These are phyloP conservation scores for Articulospora tetracladia DNA, from an alignment of 495 filamentous ascomycete genomes.

Conservation along the genomic window DNA sequence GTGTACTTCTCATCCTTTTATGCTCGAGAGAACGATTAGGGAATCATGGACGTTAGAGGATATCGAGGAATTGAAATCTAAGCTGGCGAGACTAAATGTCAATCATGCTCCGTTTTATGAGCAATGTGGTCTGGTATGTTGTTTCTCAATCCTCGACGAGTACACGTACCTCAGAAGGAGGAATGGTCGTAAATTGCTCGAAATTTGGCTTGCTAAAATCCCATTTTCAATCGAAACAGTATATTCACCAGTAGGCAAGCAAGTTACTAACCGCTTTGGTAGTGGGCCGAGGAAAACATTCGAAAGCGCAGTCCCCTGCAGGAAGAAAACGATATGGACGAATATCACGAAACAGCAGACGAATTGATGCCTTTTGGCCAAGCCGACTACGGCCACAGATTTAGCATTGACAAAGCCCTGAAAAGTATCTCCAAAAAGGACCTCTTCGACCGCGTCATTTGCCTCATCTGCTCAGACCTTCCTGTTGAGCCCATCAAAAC, in stretches of 20 bases:
- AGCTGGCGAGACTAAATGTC: neutral
- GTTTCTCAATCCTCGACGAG: neutral
- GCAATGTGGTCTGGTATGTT: constrained; percentile 13
- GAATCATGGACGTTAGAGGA: constrained; percentile 38
- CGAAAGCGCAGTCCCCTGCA: neutral
- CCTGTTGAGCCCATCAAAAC: neutral
- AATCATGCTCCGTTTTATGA: constrained; percentile 18
- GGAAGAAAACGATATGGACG: neutral
- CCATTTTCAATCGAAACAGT: no score
- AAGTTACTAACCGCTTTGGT: no score
- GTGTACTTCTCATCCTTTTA: constrained; percentile 46
- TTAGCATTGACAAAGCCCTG: constrained; percentile 20
- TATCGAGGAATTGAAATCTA: constrained; percentile 1
- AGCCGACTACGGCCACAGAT: constrained; percentile 12
- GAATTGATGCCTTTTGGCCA: constrained; percentile 16
- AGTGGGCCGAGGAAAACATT: neutral
- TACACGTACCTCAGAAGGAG: no score
- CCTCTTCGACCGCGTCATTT: constrained; percentile 9
- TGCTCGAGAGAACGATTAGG: constrained; percentile 41
- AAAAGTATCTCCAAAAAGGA: constrained; percentile 10
- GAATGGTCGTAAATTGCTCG: no score
- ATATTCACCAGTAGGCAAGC: constrained; percentile 12
- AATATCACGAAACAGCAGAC: neutral
- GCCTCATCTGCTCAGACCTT: constrained; percentile 17
- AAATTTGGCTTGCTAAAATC: no score